Evolutionary conservation across 2,329 filamentous ascomycete species (phyloP), one percentile per base, ranked within the genome.

Genomic region (Microcera coccophila): DNA sequence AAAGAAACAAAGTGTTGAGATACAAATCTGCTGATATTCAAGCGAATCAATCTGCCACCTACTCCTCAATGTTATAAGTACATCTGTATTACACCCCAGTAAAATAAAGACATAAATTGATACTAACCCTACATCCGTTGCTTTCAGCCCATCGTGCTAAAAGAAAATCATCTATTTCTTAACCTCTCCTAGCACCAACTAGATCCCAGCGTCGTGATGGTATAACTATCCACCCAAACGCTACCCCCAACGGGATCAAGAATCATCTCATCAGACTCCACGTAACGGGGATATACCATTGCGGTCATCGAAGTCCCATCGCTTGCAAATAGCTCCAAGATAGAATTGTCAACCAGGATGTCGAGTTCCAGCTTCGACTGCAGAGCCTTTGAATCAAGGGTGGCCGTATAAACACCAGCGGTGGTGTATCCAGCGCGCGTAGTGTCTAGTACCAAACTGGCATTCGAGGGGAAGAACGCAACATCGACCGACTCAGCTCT

Each of bases 291-390:
- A 21, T 44, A 58, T 10, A 62, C 40, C 16, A 36, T 52, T 8
- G 54, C 57, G 17, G 57, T 57, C 46, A 63, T 52, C 14, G 54
- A 52, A 2, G 52, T 59, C 8, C 59, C 61, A 47, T 62, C 58
- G 2, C 51, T 50, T 24, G 39, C 51, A 47, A 62, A 63, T 15
- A 62, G 47, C 47, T 63, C 59, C 35, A 62, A 33, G 16, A 47
- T 52, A 3, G 55, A 56, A 4, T 51, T 53, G 45, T 62, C 61
- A 20, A 63, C 45, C 19, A 62, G 55, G 17, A 62, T 55, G 35
- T 61, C 57, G 32, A 63, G 36, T 11, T n/a, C 44, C 16, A 63
- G 47, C 39, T 52, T 49, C 15, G 54, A 45, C n/a, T 49, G 42
- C n/a, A n/a, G n/a, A 2, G 24, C 33, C 1, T 43, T 7, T 14